Conservation (phyloP, 2,329 filamentous ascomycete species). For the Exophiala sideris region DNA sequence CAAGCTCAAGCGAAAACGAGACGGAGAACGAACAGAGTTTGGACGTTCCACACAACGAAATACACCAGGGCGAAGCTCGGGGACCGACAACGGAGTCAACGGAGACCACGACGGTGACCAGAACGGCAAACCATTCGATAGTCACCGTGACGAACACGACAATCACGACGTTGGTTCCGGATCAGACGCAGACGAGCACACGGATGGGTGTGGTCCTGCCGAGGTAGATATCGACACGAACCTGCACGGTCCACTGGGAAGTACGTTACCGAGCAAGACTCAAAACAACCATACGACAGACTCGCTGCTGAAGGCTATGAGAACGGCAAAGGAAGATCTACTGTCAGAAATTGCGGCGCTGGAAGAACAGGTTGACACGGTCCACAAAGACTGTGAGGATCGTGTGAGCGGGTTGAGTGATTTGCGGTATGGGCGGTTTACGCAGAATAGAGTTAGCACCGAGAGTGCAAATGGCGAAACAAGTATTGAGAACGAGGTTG, state of each 20-base stretch:
- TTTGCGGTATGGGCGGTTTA: constrained; percentile 72
- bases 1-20: too few relatives aligned
- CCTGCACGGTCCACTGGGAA: constrained; percentile 10
- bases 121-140: too few relatives aligned
- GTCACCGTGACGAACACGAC: too few relatives aligned
- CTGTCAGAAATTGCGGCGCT: constrained; percentile 65
- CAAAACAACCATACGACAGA: constrained; percentile 54
- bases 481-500: constrained; percentile 12
- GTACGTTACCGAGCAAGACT: background rate
- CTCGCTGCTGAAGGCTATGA: constrained; percentile 66
- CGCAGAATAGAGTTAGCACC: background rate
- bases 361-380: constrained; percentile 59
- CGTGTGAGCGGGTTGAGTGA: constrained; percentile 74
- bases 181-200: too few relatives aligned
- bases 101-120: constrained; percentile 1
- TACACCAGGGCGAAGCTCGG: too few relatives aligned
- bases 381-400: constrained; percentile 61
- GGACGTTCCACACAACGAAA: too few relatives aligned
- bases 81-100: background rate
- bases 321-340: constrained; percentile 62
- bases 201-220: background rate
- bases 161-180: background rate
- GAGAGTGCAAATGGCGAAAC: background rate
- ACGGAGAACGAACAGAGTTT: too few relatives aligned
- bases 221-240: constrained; percentile 10